Base-by-base conservation (phyloP, 768 basidiomycete genomes). In the Phanerodontia chrysosporium region DNA sequence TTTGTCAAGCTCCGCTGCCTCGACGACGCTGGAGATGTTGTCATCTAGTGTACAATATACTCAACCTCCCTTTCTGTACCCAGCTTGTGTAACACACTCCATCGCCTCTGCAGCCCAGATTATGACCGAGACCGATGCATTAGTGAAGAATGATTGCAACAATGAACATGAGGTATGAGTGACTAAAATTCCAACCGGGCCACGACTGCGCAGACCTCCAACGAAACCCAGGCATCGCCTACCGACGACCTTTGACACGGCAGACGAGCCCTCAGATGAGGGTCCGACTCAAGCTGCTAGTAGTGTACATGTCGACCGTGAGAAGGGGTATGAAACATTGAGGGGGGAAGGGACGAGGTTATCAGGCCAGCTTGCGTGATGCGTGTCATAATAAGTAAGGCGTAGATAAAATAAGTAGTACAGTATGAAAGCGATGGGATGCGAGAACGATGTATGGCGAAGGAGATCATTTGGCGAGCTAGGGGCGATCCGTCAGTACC, bases 1-100 rank as follows among this genome's bases (percentile, higher is more conserved):
- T 80, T 83, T 56, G 72, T 85, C 54, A 83, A 82, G 61, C 67
- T 85, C 25, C 71, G 82, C 55, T 78, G 79, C 58, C 72, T 85
- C 29, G 80, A 83, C 46, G 75, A 76, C 58, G 81, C 77, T 28
- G 82, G 77, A 13, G 80, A 82, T 58, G 74, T 81, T n/a, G 73
- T 77, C 61, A 78, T 84, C 46, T 82, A 58, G 68, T 24, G 7
- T 21, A 51, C 12, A 10, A 7, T 18, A 51, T 29, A 30, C 16
- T 3, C 16, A 32, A 32, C 5, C 16, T n/a, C n/a, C n/a, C n/a
- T n/a, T 45, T 5, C 44, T 45, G 44, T 28, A 35, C 55, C 36
- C n/a, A 44, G n/a, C n/a, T 18, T 32, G 49, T 51, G 30, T 30
- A 32, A 30, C 2, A 29, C 49, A 51, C 12, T 30, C 16, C 25